These are phyloP conservation scores for Colletotrichum noveboracense DNA, from an alignment of 2,329 filamentous ascomycete genomes.

Conservation along the genomic window DNA sequence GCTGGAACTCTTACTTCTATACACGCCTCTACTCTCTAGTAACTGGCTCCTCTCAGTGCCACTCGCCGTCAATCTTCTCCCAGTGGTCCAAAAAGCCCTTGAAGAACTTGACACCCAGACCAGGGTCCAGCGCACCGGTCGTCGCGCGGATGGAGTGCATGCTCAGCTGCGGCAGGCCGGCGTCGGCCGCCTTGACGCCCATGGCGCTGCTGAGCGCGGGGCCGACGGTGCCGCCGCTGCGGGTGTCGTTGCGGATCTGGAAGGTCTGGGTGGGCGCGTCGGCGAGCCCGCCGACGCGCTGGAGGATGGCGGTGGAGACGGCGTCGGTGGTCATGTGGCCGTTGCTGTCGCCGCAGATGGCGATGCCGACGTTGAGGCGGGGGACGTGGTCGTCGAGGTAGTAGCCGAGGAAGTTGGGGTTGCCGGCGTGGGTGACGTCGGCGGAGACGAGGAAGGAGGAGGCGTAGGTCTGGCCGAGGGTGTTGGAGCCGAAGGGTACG, in stretches of 20 bases:
- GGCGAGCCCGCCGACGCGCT: constrained; percentile 76
- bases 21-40: not conserved
- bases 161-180: constrained; percentile 87
- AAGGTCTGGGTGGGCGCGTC: constrained; percentile 81
- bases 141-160: constrained; percentile 95
- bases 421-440: constrained; percentile 92
- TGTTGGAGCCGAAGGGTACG: constrained; percentile 56
- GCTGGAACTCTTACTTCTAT: not conserved
- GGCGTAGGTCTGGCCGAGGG: constrained; percentile 84
- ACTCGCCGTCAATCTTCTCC: constrained; percentile 84
- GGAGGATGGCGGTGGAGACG: constrained; percentile 81
- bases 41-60: constrained; percentile 44
- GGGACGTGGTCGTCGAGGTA: constrained; percentile 90
- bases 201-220: constrained; percentile 84
- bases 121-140: constrained; percentile 84
- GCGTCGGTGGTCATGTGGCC: constrained; percentile 97
- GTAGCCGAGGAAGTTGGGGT: constrained; percentile 87
- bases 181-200: constrained; percentile 84
- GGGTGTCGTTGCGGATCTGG: constrained; percentile 91
- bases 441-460: constrained; percentile 91
- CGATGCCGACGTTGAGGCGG: constrained; percentile 85
- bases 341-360: constrained; percentile 82
- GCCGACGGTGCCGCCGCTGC: constrained; percentile 93
- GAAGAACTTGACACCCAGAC: constrained; percentile 86
- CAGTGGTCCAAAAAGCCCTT: constrained; percentile 88